Evolutionary conservation across 73 alveolate species (phyloP).

Genomic region (Paramecium caudatum): DNA sequence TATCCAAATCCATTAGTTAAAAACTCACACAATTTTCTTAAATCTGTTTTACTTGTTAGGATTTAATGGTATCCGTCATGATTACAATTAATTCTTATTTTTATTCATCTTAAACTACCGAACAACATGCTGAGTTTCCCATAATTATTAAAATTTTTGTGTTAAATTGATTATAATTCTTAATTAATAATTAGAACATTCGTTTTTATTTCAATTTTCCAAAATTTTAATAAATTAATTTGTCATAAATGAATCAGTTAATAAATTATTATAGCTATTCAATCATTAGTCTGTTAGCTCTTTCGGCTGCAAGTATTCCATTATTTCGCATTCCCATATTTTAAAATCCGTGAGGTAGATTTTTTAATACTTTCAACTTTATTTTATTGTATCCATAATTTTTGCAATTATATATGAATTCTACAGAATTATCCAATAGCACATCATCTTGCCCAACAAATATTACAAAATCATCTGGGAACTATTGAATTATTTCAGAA

Average conservation of each 20-base stretch:
- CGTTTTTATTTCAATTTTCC: too few relatives aligned
- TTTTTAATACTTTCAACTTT: conserved; percentile 63
- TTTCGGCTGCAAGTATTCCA: conserved; percentile 39
- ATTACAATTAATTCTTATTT: background rate
- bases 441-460: conserved; percentile 85
- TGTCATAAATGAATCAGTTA: background rate
- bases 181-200: background rate
- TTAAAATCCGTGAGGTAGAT: conserved; percentile 51
- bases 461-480: conserved; percentile 78
- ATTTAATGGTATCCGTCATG: background rate
- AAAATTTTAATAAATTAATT: background rate
- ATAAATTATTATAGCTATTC: background rate
- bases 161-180: background rate
- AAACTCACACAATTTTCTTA: too few relatives aligned
- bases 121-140: conserved; percentile 23
- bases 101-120: background rate
- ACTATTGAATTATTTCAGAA: conserved; percentile 69
- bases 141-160: background rate
- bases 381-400: background rate
- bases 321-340: background rate
- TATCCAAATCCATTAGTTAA: background rate
- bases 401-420: conserved; percentile 73
- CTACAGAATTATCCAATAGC: conserved; percentile 82
- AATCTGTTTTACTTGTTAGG: too few relatives aligned
- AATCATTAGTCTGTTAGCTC: background rate